Base-by-base conservation (phyloP, 23 red algal genomes). In the Chondrus crispus region DNA sequence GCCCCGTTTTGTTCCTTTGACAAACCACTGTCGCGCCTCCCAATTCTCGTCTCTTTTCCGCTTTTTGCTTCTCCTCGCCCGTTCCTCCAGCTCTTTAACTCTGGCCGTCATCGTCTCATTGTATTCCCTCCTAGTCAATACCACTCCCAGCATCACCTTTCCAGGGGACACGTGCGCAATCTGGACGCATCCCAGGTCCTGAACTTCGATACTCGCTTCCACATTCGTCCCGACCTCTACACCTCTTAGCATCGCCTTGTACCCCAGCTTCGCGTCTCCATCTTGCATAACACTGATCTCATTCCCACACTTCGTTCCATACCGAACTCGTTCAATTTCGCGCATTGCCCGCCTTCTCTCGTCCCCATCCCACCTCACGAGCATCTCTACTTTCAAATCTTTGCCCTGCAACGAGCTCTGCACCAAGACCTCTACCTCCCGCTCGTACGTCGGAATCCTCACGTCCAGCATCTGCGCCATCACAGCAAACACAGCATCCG, bases 401-500 rank as follows among this genome's bases (percentile, higher is more conserved):
- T 66, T 0, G 1, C 60, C 6, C 18, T 32, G 7, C 1, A 66
- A 22, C 60, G 35, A 22, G 1, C 60, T 8, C 18, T 32, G 7
- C 1, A 66, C 60, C 60, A 66, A 22, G 8, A 66, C 35, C 7
- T 66, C 60, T 19, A 22, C 6, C 60, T 32, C 26, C 71, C 71
- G 33, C 71, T 76, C 26, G 20, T 76, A 76, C 8, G 9, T 20
- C 9, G 26, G 26, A 76, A 76, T 76, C 12, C 43, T 47, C 37
- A 91, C 77, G 29, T 54, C 88, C 74, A 82, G 32, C 74, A 68
- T 75, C 22, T n/a, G 30, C 9, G 57, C 73, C 43, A 91, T 41
- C 12, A 91, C 74, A 2, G 88, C 88, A 66, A 91, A 91, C 38
- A 82, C 88, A 38, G 19, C 51, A 40, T 91, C 88, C 26, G 49